A percentile compares a stretch with the other conserved stretches of the same genome.
Evolutionary conservation across 2,329 filamentous ascomycete genomes (phyloP).

Genomic region (Rhynchosporium graminicola): DNA sequence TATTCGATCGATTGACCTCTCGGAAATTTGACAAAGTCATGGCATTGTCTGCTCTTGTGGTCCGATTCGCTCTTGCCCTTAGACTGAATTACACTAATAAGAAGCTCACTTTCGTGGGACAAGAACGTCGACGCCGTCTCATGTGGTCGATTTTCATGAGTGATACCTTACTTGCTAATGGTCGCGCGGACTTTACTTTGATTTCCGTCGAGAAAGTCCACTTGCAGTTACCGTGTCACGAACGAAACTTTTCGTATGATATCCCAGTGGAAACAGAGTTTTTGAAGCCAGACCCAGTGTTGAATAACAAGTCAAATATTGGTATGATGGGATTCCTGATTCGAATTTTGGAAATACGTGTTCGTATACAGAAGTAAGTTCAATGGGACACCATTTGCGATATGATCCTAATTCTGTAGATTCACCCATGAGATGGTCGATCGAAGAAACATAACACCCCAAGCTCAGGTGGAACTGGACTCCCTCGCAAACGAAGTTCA

Average conservation of each 20-base stretch:
- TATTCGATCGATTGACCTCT: conserved; percentile 4
- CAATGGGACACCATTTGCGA: too few species aligned
- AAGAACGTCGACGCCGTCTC: conserved; percentile 3
- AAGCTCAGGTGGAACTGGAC: background rate
- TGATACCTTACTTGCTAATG: conserved; percentile 6
- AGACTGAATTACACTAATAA: conserved; percentile 4
- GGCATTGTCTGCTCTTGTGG: conserved; percentile 5
- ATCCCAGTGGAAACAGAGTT: conserved; percentile 3
- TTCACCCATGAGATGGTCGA: conserved; percentile 9
- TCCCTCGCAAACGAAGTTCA: background rate
- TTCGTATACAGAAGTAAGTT: conserved; percentile 7
- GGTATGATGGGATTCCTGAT: conserved; percentile 7
- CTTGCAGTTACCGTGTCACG: background rate
- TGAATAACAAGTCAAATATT: conserved; percentile 3
- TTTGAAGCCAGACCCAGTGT: background rate
- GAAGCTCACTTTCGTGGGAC: conserved; percentile 7
- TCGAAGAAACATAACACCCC: background rate
- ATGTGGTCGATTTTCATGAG: conserved; percentile 11
- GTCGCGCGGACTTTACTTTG: conserved; percentile 2
- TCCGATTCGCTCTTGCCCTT: conserved; percentile 2
- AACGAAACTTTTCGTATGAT: conserved; percentile 6
- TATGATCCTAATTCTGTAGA: background rate
- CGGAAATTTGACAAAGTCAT: conserved; percentile 2
- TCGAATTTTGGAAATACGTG: conserved; percentile 8
- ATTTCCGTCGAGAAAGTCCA: background rate